Conservation (phyloP, 371 early-diverging fungal species). For the Mucor piriformis region DNA sequence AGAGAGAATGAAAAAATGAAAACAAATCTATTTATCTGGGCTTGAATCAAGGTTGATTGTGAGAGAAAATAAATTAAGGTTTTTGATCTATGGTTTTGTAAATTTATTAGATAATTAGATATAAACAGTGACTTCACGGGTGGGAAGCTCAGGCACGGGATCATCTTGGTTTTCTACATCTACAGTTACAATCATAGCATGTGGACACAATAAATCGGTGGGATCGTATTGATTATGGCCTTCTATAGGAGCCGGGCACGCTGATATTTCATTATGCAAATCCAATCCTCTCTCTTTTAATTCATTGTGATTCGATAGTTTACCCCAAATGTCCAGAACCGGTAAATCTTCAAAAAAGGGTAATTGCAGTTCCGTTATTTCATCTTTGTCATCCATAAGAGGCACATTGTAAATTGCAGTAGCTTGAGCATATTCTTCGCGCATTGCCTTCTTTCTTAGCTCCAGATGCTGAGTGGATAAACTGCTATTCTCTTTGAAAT, state of each 20-base stretch:
- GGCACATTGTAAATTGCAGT: conserved; percentile 53
- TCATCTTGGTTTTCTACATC: conserved; percentile 35
- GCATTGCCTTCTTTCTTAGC: conserved; percentile 39
- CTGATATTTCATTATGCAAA: conserved; percentile 53
- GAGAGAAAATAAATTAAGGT: too few species aligned
- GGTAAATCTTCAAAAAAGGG: conserved; percentile 49
- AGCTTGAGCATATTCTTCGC: conserved; percentile 39
- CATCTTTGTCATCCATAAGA: conserved; percentile 42
- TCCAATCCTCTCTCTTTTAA: conserved; percentile 46
- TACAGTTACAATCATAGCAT: conserved; percentile 35
- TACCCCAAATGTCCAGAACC: conserved; percentile 58
- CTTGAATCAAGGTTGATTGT: not conserved
- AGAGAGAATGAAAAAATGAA: conserved; percentile 10
- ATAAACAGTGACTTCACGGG: conserved; percentile 34
- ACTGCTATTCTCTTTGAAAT: conserved; percentile 32
- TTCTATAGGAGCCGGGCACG: conserved; percentile 38
- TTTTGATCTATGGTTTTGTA: conserved; percentile 1
- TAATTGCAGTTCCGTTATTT: conserved; percentile 31
- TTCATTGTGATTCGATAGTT: conserved; percentile 26
- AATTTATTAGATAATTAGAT: conserved; percentile 6
- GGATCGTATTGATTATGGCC: conserved; percentile 38
- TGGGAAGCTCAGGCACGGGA: conserved; percentile 33
- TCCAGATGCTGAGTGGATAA: conserved; percentile 44
- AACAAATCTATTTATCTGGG: not conserved
- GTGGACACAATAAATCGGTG: conserved; percentile 51